Percentiles rank a stretch among this genome's conserved stretches.
phyloP scores from a whole-genome alignment of 106 monocot species.

The Dioscorea alata region DNA sequence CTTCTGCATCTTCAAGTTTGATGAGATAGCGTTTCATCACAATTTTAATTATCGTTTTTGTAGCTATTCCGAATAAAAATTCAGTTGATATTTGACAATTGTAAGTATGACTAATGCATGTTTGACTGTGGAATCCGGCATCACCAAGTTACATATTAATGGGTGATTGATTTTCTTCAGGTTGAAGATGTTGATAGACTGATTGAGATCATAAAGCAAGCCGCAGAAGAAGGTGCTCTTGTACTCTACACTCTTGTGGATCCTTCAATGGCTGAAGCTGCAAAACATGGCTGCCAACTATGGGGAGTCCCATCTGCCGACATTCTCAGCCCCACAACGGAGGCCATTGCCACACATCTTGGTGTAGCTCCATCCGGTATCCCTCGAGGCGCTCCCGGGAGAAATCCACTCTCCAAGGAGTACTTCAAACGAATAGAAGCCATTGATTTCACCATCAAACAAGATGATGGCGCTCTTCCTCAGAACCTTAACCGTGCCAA shows the following conservation, averaged over 20 bases:
- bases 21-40: no score
- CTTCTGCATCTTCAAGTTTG: neutral
- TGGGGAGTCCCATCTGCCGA: constrained; percentile 64
- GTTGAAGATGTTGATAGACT: constrained; percentile 61
- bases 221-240: constrained; percentile 75
- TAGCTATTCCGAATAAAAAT: no score
- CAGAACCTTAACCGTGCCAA: constrained; percentile 53
- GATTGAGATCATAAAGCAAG: constrained; percentile 80
- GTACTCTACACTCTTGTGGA: constrained; percentile 81
- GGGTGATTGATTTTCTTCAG: constrained; percentile 25
- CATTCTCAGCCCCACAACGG: constrained; percentile 70
- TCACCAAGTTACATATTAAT: no score
- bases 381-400: constrained; percentile 56
- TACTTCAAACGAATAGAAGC: constrained; percentile 89
- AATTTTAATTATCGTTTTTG: no score
- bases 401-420: constrained; percentile 53
- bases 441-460: constrained; percentile 93
- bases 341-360: constrained; percentile 81
- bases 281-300: constrained; percentile 66
- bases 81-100: no score
- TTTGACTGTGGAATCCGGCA: no score
- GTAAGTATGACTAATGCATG: no score
- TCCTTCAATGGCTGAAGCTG: constrained; percentile 60
- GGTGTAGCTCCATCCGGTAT: constrained; percentile 82
- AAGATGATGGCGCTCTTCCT: constrained; percentile 82